phyloP scores from a whole-genome alignment of 225 moss, liverwort and hornwort species.

The Asterella californica region DNA sequence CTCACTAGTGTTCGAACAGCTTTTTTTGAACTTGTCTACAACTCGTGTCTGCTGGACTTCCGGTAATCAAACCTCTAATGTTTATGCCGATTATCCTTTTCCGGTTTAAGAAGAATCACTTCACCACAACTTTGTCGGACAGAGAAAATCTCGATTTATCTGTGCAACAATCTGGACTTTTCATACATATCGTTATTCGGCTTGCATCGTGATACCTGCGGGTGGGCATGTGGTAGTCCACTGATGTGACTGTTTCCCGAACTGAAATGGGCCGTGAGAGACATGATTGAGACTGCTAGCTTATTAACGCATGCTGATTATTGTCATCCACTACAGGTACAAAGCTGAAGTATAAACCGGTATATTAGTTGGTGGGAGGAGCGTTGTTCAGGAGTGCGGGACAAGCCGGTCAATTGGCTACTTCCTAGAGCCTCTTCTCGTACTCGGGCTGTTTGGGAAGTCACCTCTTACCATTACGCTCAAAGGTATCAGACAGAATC shows the following conservation, averaged over 20 bases:
- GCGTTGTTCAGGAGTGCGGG: slow-evolving; percentile 78
- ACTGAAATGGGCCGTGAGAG: background rate
- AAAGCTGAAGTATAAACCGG: slow-evolving; percentile 90
- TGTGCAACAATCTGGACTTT: too few relatives aligned
- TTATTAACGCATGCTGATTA: background rate
- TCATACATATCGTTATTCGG: background rate
- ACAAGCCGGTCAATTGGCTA: slow-evolving; percentile 66
- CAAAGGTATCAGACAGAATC: slow-evolving; percentile 31
- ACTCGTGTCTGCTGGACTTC: too few relatives aligned
- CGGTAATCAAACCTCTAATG: too few relatives aligned
- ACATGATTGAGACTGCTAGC: background rate
- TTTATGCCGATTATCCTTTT: too few relatives aligned
- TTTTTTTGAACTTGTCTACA: too few relatives aligned
- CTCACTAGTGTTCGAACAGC: too few relatives aligned
- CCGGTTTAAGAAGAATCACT: background rate
- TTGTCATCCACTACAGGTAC: slow-evolving; percentile 42
- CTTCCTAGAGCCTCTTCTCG: slow-evolving; percentile 70
- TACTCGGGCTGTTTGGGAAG: slow-evolving; percentile 90
- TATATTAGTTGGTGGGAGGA: slow-evolving; percentile 68
- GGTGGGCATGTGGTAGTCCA: background rate
- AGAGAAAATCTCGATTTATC: background rate
- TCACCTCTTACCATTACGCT: slow-evolving; percentile 52
- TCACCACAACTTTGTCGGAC: background rate
- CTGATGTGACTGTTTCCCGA: background rate
- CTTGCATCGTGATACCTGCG: background rate